Base-by-base conservation (phyloP, 306 rosid species). In the Vigna unguiculata region DNA sequence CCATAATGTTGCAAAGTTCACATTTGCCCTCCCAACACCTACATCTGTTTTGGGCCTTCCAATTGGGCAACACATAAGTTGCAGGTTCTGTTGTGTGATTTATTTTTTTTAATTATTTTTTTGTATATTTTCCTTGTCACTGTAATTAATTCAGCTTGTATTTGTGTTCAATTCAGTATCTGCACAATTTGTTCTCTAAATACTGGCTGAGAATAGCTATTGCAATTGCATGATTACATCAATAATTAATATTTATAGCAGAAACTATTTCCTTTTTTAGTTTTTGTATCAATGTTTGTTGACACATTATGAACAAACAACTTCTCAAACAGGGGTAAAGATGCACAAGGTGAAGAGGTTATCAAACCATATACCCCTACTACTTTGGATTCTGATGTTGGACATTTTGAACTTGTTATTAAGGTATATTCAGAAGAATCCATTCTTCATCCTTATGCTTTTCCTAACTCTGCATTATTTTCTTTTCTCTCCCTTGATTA, bases 41-140 rank as follows among this genome's bases (percentile, higher is more conserved):
- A 89, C 93, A 74, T 87, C 98, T 65, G 89, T 89, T 68, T 81
- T 96, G 86, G 98, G 99, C 32, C 99, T 96, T 83, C 99, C 99
- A 76, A 96, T 96, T 78, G 99, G 99, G 78, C 98, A 96, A 54
- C 99, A 92, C 82, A 92, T 96, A 82, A 92, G 98, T 85, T 96
- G 99, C 97, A 96, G 91, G 99, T 96, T 82, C 73, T 17, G 52
- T 75, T 86, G 46, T 54, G 52, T 75, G 9, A 49, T 83, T 38
- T 61, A 4, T 55, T 71, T 55, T 3, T 28, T 28, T 25, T 24
- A n/a, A n/a, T 24, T 24, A 24, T 24, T 24, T 43, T 34, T 13
- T 52, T 51, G 69, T 59, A 63, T 71, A 11, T 80, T 30, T 72
- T 51, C 57, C 48, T 20, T 52, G 54, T 46, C 22, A 40, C 61